Evolutionary conservation across 2,329 filamentous ascomycete genomes (phyloP), one percentile per base, ranked within the genome.

Genomic region (Penicillium corylophilum): DNA sequence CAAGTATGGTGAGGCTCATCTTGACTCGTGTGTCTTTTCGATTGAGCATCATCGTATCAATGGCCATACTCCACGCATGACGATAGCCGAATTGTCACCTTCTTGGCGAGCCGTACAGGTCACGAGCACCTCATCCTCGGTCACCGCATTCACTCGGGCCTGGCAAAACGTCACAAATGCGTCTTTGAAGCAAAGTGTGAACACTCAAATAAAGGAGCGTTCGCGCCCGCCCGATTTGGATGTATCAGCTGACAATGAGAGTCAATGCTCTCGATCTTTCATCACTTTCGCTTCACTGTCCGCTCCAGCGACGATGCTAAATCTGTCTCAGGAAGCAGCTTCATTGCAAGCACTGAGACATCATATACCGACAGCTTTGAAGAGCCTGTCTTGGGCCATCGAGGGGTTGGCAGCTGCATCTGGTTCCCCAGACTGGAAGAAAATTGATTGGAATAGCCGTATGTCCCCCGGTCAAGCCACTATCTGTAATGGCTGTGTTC

Each of bases 21-120:
- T 77, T 5, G 83, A 87, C 61, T 65, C 64, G 2, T 85, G 84
- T 58, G 78, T 86, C 0, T 83, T 88, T 59, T 77, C 82, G 2
- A 57, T 73, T 6, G 74, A 79, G 42, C 76, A 76, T 50, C 65
- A 69, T 8, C 71, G 76, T 4, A 67, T 80, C 6, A 67, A 74
- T 13, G 76, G 77, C 33, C 76, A 77, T 16, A 74, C 80, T 40
- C 52, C 69, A 5, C 75, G 83, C 29, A 60, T 70, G 2, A 66
- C 72, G 3, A 57, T 83, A 28, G 81, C 77, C 2, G 70, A 69
- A 13, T 47, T 85, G n/a, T 66, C 73, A 6, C 64, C 71, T n/a
- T 52, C 52, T 9, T 83, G 79, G 75, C 65, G 73, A 24, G 74
- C 76, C 13, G 71, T 63, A 9, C 53, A 55, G n/a, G 46, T 59